Conservation (phyloP, 805 yeast species). For the Lipomyces oligophaga region DNA sequence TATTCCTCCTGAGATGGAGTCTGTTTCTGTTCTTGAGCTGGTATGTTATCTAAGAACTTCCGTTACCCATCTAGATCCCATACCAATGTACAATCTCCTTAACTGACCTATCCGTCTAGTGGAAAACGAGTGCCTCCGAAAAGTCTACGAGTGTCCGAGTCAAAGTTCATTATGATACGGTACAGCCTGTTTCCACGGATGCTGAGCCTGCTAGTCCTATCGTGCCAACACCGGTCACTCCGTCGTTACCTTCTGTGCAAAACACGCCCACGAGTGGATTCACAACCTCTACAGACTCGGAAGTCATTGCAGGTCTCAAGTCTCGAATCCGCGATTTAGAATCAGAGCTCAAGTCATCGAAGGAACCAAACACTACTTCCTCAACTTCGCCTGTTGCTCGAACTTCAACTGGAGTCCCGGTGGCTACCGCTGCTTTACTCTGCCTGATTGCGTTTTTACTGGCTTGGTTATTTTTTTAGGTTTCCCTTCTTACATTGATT, state of each 20-base stretch:
- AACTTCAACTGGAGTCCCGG: slow-evolving; percentile 45
- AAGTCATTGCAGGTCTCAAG: slow-evolving; percentile 18
- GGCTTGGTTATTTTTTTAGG: slow-evolving; percentile 68
- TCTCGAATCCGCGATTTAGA: slow-evolving; percentile 18
- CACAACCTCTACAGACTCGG: slow-evolving; percentile 12
- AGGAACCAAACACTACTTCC: slow-evolving; percentile 4
- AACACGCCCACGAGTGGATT: slow-evolving; percentile 20
- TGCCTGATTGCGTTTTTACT: slow-evolving; percentile 55
- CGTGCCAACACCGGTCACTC: too few species aligned
- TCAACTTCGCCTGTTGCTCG: not conserved
- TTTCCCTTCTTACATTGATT: not conserved
- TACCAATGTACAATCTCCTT: not conserved
- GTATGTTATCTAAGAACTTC: slow-evolving; percentile 3
- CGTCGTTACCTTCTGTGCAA: slow-evolving; percentile 4
- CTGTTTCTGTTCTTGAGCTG: slow-evolving; percentile 14
- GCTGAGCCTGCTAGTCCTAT: too few species aligned
- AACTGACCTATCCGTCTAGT: slow-evolving; percentile 3
- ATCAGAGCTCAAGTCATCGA: slow-evolving; percentile 15
- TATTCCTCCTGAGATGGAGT: slow-evolving; percentile 39
- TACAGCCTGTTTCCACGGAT: too few species aligned
- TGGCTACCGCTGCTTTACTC: slow-evolving; percentile 52
- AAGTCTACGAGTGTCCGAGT: not conserved
- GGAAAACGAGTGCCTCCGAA: too few species aligned
- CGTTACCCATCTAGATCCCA: not conserved
- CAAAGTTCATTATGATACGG: not conserved